phyloP scores from a whole-genome alignment of 495 filamentous ascomycete species.

The Thermochaetoides thermophila region DNA sequence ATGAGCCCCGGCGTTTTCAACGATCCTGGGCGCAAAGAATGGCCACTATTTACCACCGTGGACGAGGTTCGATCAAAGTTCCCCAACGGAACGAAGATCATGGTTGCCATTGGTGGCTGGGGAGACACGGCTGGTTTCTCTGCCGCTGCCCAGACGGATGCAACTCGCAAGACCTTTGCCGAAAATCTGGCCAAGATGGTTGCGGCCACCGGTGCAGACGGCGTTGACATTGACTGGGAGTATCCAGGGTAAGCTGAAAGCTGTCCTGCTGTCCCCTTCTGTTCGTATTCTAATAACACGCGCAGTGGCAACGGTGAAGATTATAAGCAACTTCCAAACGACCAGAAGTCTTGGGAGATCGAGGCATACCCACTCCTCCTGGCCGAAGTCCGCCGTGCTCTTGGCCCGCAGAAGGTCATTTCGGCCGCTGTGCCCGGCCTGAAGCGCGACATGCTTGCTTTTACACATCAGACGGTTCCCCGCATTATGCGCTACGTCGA shows the following conservation, averaged over 20 bases:
- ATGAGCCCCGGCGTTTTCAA: slow-evolving; percentile 49
- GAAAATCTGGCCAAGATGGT: slow-evolving; percentile 52
- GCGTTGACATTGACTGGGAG: slow-evolving; percentile 66
- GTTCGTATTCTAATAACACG: not conserved
- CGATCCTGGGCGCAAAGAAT: slow-evolving; percentile 28
- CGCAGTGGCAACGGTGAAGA: slow-evolving; percentile 57
- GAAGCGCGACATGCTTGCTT: slow-evolving; percentile 56
- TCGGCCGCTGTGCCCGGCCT: slow-evolving; percentile 61
- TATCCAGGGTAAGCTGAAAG: slow-evolving; percentile 43
- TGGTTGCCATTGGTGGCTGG: slow-evolving; percentile 65
- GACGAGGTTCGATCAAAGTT: slow-evolving; percentile 43
- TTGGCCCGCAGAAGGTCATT: slow-evolving; percentile 46
- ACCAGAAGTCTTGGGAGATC: slow-evolving; percentile 44
- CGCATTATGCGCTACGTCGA: slow-evolving; percentile 49
- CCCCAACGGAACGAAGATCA: slow-evolving; percentile 40
- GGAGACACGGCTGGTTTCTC: slow-evolving; percentile 52
- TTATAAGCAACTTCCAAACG: slow-evolving; percentile 56
- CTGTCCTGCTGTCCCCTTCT: not conserved
- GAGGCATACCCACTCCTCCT: slow-evolving; percentile 50
- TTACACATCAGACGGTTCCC: slow-evolving; percentile 46
- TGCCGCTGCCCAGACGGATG: slow-evolving; percentile 37
- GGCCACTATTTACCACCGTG: slow-evolving; percentile 47
- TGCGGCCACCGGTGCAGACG: slow-evolving; percentile 45
- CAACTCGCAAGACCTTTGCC: slow-evolving; percentile 42
- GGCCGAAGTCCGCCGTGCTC: slow-evolving; percentile 38